These are phyloP conservation scores for Cutaneotrichosporon arboriforme DNA, from an alignment of 1,284 basidiomycete species.

Conservation along the genomic window DNA sequence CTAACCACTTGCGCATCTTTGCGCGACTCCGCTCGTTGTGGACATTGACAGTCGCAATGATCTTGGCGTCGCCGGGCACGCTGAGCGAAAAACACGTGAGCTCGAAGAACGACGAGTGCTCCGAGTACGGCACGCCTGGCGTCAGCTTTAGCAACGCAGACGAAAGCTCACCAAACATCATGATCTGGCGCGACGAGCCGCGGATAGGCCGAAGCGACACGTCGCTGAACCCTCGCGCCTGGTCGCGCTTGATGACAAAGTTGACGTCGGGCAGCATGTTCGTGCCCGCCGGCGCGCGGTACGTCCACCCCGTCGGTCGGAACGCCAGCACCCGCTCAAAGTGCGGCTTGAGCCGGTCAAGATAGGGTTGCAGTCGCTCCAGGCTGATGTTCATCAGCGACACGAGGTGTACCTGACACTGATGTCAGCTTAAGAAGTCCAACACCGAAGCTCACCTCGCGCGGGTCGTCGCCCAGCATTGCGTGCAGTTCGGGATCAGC, in stretches of 20 bases:
- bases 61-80: slow-evolving; percentile 63
- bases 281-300: slow-evolving; percentile 62
- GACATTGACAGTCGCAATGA: slow-evolving; percentile 95
- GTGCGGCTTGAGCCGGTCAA: slow-evolving; percentile 65
- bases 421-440: not conserved
- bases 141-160: not conserved
- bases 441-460: slow-evolving; percentile 42
- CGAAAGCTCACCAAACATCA: slow-evolving; percentile 63
- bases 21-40: slow-evolving; percentile 64
- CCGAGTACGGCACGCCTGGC: slow-evolving; percentile 80
- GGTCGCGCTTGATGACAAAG: slow-evolving; percentile 62
- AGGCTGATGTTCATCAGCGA: slow-evolving; percentile 71
- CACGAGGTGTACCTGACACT: slow-evolving; percentile 77
- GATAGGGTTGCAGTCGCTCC: slow-evolving; percentile 72
- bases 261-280: slow-evolving; percentile 60
- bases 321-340: slow-evolving; percentile 76
- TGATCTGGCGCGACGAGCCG: slow-evolving; percentile 63
- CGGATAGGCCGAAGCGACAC: slow-evolving; percentile 64
- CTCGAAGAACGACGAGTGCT: slow-evolving; percentile 92
- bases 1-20: slow-evolving; percentile 68
- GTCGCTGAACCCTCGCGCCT: slow-evolving; percentile 62
- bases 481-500: slow-evolving; percentile 73
- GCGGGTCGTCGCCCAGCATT: slow-evolving; percentile 71
- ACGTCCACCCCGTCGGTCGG: slow-evolving; percentile 93
- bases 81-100: slow-evolving; percentile 88